A percentile compares a stretch with the other conserved stretches of the same genome.
phyloP scores from a whole-genome alignment of 495 filamentous ascomycete species.

The Hypoxylon cercidicola region DNA sequence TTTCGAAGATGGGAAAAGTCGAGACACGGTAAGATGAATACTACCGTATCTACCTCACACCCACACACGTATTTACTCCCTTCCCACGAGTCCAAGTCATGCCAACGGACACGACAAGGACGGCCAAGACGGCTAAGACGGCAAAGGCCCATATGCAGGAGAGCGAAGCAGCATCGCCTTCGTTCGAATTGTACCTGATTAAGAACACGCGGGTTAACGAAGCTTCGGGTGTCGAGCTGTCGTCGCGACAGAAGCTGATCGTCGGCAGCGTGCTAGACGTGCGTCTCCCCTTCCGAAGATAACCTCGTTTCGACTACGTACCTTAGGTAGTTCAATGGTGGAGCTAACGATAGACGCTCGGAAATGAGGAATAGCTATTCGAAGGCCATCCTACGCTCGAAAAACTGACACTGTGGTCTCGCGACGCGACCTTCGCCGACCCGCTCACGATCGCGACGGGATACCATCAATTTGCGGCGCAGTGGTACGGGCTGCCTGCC shows the following conservation, averaged over 20 bases:
- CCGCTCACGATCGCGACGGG: constrained; percentile 63
- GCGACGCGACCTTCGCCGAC: constrained; percentile 60
- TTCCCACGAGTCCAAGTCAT: background rate
- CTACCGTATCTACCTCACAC: too few species aligned
- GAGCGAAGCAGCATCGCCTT: background rate
- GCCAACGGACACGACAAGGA: constrained; percentile 1
- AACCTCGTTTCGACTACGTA: background rate
- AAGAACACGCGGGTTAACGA: constrained; percentile 62
- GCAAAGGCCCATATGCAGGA: background rate
- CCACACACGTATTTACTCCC: too few species aligned
- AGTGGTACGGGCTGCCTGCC: constrained; percentile 57
- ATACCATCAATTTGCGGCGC: constrained; percentile 60
- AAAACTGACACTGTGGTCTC: constrained; percentile 65
- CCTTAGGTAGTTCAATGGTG: background rate
- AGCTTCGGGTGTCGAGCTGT: constrained; percentile 57
- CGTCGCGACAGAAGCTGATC: constrained; percentile 57
- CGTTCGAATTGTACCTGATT: constrained; percentile 47
- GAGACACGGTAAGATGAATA: background rate
- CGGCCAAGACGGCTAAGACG: background rate
- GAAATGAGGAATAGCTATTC: constrained; percentile 55
- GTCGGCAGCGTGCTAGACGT: constrained; percentile 67
- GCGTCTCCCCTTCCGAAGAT: constrained; percentile 5
- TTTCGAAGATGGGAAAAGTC: constrained; percentile 9
- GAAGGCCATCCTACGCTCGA: constrained; percentile 64
- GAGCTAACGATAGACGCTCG: background rate